Evolutionary conservation across 805 yeast species (phyloP).

Genomic region (Tetrapisispora arboricola): DNA sequence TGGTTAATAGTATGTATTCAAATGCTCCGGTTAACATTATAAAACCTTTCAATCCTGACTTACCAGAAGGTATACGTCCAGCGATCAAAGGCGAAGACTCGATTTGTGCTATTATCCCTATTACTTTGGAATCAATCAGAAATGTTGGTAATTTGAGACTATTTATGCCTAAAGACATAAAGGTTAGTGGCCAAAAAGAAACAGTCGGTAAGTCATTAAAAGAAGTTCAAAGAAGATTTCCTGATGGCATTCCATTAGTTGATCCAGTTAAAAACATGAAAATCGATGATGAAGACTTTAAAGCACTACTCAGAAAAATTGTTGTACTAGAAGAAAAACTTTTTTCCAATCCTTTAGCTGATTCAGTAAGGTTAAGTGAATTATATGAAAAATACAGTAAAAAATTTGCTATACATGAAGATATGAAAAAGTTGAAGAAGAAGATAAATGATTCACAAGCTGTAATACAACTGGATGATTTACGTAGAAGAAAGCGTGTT

Average conservation of each 20-base stretch:
- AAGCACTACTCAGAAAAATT: slow-evolving; percentile 58
- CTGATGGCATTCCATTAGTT: slow-evolving; percentile 82
- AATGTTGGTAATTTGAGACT: slow-evolving; percentile 73
- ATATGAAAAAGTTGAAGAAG: slow-evolving; percentile 48
- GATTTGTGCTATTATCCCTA: slow-evolving; percentile 70
- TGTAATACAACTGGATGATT: slow-evolving; percentile 86
- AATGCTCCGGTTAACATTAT: slow-evolving; percentile 80
- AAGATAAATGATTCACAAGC: slow-evolving; percentile 79
- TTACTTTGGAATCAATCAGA: slow-evolving; percentile 68
- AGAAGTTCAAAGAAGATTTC: slow-evolving; percentile 75
- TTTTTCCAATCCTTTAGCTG: slow-evolving; percentile 55
- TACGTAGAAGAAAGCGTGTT: slow-evolving; percentile 87
- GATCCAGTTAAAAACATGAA: slow-evolving; percentile 93
- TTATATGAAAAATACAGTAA: slow-evolving; percentile 54
- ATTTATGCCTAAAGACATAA: slow-evolving; percentile 66
- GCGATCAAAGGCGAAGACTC: slow-evolving; percentile 62
- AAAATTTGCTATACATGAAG: slow-evolving; percentile 51
- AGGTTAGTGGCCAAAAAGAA: slow-evolving; percentile 50
- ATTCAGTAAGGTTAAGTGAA: slow-evolving; percentile 49
- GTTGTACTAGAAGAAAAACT: slow-evolving; percentile 74
- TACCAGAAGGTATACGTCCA: slow-evolving; percentile 86
- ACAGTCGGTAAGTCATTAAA: slow-evolving; percentile 57
- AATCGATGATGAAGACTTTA: slow-evolving; percentile 73
- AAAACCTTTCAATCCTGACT: slow-evolving; percentile 64
- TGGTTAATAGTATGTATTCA: slow-evolving; percentile 64